Conservation (phyloP, 768 basidiomycete species). For the Lactarius sp. region DNA sequence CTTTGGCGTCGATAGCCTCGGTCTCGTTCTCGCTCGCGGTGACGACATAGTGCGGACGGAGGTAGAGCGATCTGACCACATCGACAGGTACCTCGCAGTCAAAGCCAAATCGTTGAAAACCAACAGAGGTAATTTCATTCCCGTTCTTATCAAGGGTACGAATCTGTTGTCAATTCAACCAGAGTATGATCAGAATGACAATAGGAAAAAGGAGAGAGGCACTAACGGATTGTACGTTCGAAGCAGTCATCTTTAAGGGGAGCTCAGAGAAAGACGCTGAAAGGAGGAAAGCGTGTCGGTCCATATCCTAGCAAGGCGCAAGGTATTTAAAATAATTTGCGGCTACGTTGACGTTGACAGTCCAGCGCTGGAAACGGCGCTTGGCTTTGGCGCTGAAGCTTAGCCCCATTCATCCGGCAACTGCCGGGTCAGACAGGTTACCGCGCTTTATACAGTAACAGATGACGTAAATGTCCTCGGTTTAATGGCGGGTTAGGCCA, state of each 20-base stretch:
- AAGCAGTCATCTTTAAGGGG: conserved; percentile 19
- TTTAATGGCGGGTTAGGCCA: too few relatives aligned
- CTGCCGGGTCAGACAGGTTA: too few relatives aligned
- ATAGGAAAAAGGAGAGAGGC: not conserved
- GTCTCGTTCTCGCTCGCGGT: conserved; percentile 33
- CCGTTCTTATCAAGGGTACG: conserved; percentile 70
- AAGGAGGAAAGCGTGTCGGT: not conserved
- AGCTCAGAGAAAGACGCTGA: not conserved
- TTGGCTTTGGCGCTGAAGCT: too few relatives aligned
- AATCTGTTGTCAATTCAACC: conserved; percentile 38
- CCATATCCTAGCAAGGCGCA: not conserved
- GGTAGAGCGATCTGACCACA: conserved; percentile 80
- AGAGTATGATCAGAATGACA: not conserved
- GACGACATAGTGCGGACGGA: conserved; percentile 71
- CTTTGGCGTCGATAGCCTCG: conserved; percentile 36
- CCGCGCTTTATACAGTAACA: too few relatives aligned
- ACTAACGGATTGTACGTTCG: conserved; percentile 14
- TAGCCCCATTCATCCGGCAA: too few relatives aligned
- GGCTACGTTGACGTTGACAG: too few relatives aligned
- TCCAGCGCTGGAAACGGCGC: too few relatives aligned
- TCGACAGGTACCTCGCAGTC: conserved; percentile 80
- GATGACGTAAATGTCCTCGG: too few relatives aligned
- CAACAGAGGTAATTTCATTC: conserved; percentile 70
- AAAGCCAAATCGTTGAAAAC: conserved; percentile 84
- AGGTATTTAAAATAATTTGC: not conserved